A percentile compares a stretch with the other conserved stretches of the same genome.
These are phyloP conservation scores for Clarireedia homoeocarpa DNA, from an alignment of 2,329 filamentous ascomycete species.

Conservation along the genomic window DNA sequence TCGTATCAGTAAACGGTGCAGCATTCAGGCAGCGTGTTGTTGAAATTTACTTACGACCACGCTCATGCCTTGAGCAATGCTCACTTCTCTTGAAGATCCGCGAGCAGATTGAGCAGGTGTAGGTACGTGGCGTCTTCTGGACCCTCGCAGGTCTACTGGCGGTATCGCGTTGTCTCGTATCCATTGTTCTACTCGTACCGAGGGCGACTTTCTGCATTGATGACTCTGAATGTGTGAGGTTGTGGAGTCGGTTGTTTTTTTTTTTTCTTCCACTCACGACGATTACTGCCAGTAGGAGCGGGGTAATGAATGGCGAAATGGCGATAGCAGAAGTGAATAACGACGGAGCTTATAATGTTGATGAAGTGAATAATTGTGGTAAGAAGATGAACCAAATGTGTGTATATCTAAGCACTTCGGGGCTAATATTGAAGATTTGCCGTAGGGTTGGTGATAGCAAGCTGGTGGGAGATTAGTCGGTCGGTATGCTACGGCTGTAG, in stretches of 20 bases:
- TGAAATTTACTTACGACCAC: constrained; percentile 8
- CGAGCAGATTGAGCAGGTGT: constrained; percentile 8
- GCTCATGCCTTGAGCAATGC: constrained; percentile 10
- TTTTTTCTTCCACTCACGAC: neutral
- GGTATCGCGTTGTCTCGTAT: constrained; percentile 7
- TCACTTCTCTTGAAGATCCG: constrained; percentile 8
- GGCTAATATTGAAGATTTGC: too few relatives aligned
- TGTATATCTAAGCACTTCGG: too few relatives aligned
- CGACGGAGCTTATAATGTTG: neutral
- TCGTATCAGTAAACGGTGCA: constrained; percentile 3
- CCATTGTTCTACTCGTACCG: constrained; percentile 1
- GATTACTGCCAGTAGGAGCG: neutral
- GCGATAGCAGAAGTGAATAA: neutral
- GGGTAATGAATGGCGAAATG: neutral
- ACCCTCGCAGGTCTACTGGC: constrained; percentile 1
- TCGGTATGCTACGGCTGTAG: too few relatives aligned
- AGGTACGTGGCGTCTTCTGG: constrained; percentile 7
- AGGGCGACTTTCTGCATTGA: neutral
- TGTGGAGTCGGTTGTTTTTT: neutral
- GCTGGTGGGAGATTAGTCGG: too few relatives aligned
- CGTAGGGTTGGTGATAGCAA: too few relatives aligned
- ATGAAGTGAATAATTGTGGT: too few relatives aligned
- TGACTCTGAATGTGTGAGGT: neutral
- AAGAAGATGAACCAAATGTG: too few relatives aligned
- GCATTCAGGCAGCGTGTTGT: neutral